Evolutionary conservation across 23 red algal species (phyloP).

Genomic region (Cyanidium caldarium): DNA sequence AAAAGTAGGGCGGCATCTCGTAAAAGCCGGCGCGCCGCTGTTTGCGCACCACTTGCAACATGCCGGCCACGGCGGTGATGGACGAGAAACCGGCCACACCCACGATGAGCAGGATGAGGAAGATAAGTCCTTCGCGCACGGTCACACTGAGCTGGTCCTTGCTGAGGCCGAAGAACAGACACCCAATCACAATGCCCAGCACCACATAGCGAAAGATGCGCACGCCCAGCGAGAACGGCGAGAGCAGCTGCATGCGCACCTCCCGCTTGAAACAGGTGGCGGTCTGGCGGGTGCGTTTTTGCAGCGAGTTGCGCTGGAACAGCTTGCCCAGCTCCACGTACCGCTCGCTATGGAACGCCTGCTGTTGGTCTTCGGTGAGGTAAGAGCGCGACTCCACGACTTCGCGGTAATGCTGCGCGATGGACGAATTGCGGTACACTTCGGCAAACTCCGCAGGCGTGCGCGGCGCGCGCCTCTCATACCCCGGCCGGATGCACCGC

Average conservation of each 20-base stretch:
- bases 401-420: not conserved
- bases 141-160: not conserved
- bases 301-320: not conserved
- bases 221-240: not conserved
- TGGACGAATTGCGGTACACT: constrained; percentile 3
- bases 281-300: not conserved
- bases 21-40: constrained; percentile 17
- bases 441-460: constrained; percentile 21
- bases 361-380: not conserved
- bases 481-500: constrained; percentile 6
- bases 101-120: constrained; percentile 6
- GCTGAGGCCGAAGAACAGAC: not conserved
- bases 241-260: not conserved
- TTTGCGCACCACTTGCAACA: constrained; percentile 7
- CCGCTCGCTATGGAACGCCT: not conserved
- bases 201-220: not conserved
- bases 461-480: constrained; percentile 7
- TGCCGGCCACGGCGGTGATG: not conserved
- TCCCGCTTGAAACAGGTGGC: not conserved
- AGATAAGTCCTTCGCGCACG: constrained; percentile 3
- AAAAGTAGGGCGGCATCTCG: constrained; percentile 17
- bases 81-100: constrained; percentile 10
- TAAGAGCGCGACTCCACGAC: not conserved
- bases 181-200: not conserved
- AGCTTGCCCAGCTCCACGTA: constrained; percentile 1